Percentiles rank a stretch among this genome's conserved stretches.
These are phyloP conservation scores for Ascochyta pisi DNA, from an alignment of 2,329 filamentous ascomycete genomes.

Conservation along the genomic window DNA sequence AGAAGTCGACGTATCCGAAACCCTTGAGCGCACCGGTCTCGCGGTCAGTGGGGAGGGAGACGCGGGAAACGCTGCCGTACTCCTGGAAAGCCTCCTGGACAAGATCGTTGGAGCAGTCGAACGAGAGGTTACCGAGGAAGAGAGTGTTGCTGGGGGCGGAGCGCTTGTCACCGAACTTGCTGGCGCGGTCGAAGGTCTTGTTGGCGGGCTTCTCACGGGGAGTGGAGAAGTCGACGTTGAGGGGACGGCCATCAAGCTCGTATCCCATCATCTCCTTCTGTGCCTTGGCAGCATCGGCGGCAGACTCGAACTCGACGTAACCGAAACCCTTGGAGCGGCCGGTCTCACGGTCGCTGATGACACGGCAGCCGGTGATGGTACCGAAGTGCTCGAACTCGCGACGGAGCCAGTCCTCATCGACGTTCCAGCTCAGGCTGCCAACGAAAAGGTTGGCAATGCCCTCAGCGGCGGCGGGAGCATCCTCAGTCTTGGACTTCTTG, in stretches of 20 bases:
- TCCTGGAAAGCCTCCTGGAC: constrained; percentile 77
- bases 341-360: constrained; percentile 81
- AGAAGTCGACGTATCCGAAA: constrained; percentile 89
- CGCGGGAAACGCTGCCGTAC: constrained; percentile 73
- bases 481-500: constrained; percentile 70
- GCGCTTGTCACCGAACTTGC: constrained; percentile 77
- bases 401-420: constrained; percentile 82
- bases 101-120: constrained; percentile 78
- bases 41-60: constrained; percentile 87
- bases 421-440: constrained; percentile 88
- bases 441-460: constrained; percentile 78
- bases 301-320: constrained; percentile 83
- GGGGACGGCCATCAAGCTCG: constrained; percentile 74
- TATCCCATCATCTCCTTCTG: constrained; percentile 75
- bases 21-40: constrained; percentile 87
- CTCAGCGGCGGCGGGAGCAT: constrained; percentile 51
- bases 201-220: constrained; percentile 63
- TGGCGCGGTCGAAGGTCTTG: constrained; percentile 63
- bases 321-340: constrained; percentile 91
- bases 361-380: constrained; percentile 73
- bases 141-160: constrained; percentile 85
- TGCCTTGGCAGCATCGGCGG: constrained; percentile 73
- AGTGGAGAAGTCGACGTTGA: constrained; percentile 82
- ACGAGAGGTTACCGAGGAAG: constrained; percentile 90
- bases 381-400: constrained; percentile 83